Evolutionary conservation across 1,139 yeast species (phyloP), one percentile per base, ranked within the genome.

Genomic region (Nematodospora anomalae): DNA sequence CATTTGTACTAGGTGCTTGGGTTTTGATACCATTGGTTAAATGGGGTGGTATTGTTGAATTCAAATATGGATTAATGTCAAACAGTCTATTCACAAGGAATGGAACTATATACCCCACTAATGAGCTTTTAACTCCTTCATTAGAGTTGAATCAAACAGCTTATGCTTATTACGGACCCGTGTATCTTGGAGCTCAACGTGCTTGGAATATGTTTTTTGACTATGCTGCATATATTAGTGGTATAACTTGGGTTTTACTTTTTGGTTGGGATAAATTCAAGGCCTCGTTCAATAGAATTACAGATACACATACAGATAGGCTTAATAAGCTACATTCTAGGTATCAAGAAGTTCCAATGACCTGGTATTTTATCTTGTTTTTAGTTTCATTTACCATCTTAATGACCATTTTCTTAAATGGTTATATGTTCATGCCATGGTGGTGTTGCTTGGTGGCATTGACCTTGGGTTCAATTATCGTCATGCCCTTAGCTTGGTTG

Each of bases 141-240:
- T 50, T 60, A 26, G 52, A 42, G 32, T 59, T 68, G 35, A 71
- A 71, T 39, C 44, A 46, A 16, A 69, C 75, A 1, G 71, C 72
- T 1, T 71, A 67, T 47, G 59, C 54, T 12, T 29, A 48, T 3
- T 53, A 55, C 34, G 76, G 76, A 0, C 71, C 71, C 1, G 66
- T 67, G 21, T 44, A 61, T 33, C 39, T 60, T 16, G 78, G 79
- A 0, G 64, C 74, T 4, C 78, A 72, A 49, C 55, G 75, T 37
- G 67, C 71, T 2, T 70, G 77, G 73, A 70, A 71, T 44, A 71
- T 71, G 51, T 72, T 74, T 41, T 74, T 74, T 43, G 80, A 73
- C 45, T 74, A 69, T 43, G 79, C 78, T 3, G 72, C 78, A 0
- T 74, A 73, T 45, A 47, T 68, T 1, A 67, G 75, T 46, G 78